Percentiles rank a stretch among this genome's conserved stretches.
Conservation (phyloP, 2,329 filamentous ascomycete species). For the Aspergillus fijiensis region DNA sequence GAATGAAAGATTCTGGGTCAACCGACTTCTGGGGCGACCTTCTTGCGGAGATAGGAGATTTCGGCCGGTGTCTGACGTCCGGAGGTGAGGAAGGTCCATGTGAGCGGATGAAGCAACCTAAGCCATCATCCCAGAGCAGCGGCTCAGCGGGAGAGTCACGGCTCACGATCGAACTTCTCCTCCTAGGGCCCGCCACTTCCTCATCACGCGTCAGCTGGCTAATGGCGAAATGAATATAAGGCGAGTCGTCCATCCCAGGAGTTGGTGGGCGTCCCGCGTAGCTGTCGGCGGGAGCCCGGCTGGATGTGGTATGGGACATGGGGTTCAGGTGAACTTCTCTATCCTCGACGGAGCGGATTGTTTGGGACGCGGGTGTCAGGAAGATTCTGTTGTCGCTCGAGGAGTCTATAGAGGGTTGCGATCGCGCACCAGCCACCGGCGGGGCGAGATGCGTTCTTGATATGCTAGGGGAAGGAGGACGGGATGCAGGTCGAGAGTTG, state of each 20-base stretch:
- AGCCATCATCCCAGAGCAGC: slow-evolving; percentile 48
- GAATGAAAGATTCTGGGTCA: slow-evolving; percentile 48
- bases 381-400: slow-evolving; percentile 12
- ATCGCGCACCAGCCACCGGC: slow-evolving; percentile 15
- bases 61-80: slow-evolving; percentile 31
- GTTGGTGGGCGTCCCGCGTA: slow-evolving; percentile 54
- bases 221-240: slow-evolving; percentile 86
- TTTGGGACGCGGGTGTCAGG: slow-evolving; percentile 24
- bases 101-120: slow-evolving; percentile 44
- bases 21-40: slow-evolving; percentile 21
- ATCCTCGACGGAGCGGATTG: slow-evolving; percentile 30
- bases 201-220: slow-evolving; percentile 79
- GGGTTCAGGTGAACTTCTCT: slow-evolving; percentile 23
- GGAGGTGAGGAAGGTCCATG: slow-evolving; percentile 34
- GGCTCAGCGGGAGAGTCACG: slow-evolving; percentile 53
- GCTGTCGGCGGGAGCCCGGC: slow-evolving; percentile 27
- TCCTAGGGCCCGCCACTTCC: slow-evolving; percentile 57
- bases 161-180: slow-evolving; percentile 49
- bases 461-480: slow-evolving; percentile 30
- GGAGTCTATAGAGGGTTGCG: slow-evolving; percentile 11
- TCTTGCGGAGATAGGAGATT: slow-evolving; percentile 16
- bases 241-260: slow-evolving; percentile 78
- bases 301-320: slow-evolving; percentile 26
- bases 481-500: slow-evolving; percentile 37
- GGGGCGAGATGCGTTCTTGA: slow-evolving; percentile 28